Conservation (phyloP, 2,329 filamentous ascomycete species). For the Clathrospora elynae region DNA sequence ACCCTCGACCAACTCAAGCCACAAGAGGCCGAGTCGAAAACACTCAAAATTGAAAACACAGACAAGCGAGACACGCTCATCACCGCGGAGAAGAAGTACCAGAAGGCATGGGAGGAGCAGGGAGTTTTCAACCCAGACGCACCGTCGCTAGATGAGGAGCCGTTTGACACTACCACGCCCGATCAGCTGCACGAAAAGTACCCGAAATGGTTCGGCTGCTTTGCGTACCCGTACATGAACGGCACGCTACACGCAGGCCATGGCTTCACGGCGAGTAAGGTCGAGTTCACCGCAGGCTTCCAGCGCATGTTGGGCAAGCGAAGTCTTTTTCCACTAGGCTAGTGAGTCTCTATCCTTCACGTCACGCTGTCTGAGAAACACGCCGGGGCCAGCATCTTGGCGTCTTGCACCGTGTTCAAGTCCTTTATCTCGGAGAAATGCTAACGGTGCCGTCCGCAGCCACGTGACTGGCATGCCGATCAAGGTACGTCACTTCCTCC, state of each 20-base stretch:
- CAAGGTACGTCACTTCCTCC: constrained; percentile 57
- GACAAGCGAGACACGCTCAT: constrained; percentile 86
- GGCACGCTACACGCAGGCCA: constrained; percentile 80
- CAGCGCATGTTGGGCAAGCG: constrained; percentile 89
- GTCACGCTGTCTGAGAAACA: no score
- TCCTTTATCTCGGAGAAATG: no score
- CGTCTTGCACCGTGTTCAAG: no score
- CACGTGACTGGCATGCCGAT: constrained; percentile 95
- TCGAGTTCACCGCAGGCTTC: constrained; percentile 88
- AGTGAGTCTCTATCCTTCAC: no score
- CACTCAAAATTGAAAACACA: constrained; percentile 72
- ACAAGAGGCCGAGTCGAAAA: constrained; percentile 61
- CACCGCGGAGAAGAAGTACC: constrained; percentile 88
- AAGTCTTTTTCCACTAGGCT: constrained; percentile 86
- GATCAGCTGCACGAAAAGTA: constrained; percentile 77
- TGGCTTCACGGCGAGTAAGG: constrained; percentile 87
- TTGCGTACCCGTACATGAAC: constrained; percentile 63
- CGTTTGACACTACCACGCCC: constrained; percentile 73
- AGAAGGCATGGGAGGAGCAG: constrained; percentile 78
- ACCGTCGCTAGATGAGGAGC: constrained; percentile 76
- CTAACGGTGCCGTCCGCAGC: no score
- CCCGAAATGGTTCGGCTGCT: constrained; percentile 89
- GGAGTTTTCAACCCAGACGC: constrained; percentile 85
- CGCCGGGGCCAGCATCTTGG: no score
- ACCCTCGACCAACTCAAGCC: constrained; percentile 62